These are phyloP conservation scores for Blepharisma japonicum DNA, from an alignment of 73 alveolate genomes.

Conservation along the genomic window DNA sequence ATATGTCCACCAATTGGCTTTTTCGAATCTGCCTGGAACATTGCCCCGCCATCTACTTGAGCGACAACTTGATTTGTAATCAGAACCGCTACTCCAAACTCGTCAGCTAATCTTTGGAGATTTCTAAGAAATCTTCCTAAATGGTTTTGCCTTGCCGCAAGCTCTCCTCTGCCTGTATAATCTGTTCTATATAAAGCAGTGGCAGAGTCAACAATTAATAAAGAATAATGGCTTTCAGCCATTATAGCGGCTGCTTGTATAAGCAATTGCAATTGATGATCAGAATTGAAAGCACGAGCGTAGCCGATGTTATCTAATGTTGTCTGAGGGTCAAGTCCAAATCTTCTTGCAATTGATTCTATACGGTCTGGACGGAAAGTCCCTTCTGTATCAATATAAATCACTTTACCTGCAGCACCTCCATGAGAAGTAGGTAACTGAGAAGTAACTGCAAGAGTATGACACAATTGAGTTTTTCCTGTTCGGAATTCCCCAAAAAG, in stretches of 20 bases:
- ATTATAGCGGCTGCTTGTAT: slow-evolving; percentile 87
- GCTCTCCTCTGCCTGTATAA: slow-evolving; percentile 97
- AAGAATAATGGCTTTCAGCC: slow-evolving; percentile 88
- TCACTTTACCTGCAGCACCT: slow-evolving; percentile 95
- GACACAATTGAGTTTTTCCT: slow-evolving; percentile 95
- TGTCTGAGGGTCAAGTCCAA: slow-evolving; percentile 85
- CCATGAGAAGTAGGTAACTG: slow-evolving; percentile 80
- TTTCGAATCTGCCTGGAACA: slow-evolving; percentile 89
- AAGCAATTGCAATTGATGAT: slow-evolving; percentile 86
- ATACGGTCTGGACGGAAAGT: slow-evolving; percentile 96
- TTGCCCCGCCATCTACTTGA: slow-evolving; percentile 91
- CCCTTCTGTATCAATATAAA: slow-evolving; percentile 96
- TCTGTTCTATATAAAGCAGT: slow-evolving; percentile 98
- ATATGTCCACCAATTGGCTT: slow-evolving; percentile 99
- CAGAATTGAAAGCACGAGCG: slow-evolving; percentile 98
- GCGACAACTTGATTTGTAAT: slow-evolving; percentile 98
- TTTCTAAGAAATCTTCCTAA: slow-evolving; percentile 94
- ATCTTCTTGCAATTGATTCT: slow-evolving; percentile 87
- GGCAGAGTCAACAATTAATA: slow-evolving; percentile 95
- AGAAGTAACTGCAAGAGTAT: slow-evolving; percentile 91
- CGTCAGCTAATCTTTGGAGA: slow-evolving; percentile 96
- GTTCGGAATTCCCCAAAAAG: slow-evolving; percentile 98
- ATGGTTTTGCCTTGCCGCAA: slow-evolving; percentile 89
- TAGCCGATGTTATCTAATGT: slow-evolving; percentile 95
- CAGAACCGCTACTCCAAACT: slow-evolving; percentile 96